Evolutionary conservation across 2,329 filamentous ascomycete genomes (phyloP), one percentile per base, ranked within the genome.

Genomic region (Trichophyton schoenleinii): DNA sequence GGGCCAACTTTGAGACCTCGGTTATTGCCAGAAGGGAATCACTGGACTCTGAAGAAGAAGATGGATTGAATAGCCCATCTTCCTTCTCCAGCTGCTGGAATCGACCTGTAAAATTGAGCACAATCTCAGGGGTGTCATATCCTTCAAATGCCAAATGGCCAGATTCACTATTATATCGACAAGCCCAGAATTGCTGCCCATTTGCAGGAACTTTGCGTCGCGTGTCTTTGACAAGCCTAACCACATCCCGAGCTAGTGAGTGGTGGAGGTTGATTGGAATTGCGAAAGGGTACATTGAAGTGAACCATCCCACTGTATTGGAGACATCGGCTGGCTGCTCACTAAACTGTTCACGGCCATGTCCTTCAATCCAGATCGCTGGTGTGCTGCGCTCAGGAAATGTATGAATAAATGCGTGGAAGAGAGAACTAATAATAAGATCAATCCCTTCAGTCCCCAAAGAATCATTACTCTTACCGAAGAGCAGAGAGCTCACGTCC

Each of bases 301-400:
- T 80, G 61, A 79, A 80, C 78, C 78, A 80, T 8, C 78, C 78
- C 3, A 79, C 72, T 0, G 78, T 80, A 28, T 73, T 66, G 0
- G 77, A 77, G 1, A 79, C 68, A 57, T 80, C 78, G 49, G 79
- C 70, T 15, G 67, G 70, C 1, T 70, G 41, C 59, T 75, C 70
- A 69, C 75, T 78, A 0, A 74, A 64, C 6, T 28, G 20, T 63
- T 79, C 77, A 20, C 78, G 73, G 5, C 78, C 78, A 61, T 80
- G 77, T 0, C 77, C 75, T 67, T 80, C 78, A 49, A 77, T 79
- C 64, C 77, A 78, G 11, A 80, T 71, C 0, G 75, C 74, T 0
- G 78, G 74, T 1, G 72, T 64, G 3, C 68, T 65, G 28, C 78
- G 70, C 41, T 78, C 75, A 0, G 69, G 67, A 61, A 80, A 80